Evolutionary conservation across 495 filamentous ascomycete genomes (phyloP), one percentile per base, ranked within the genome.

Genomic region (Tetracladium marchalianum): DNA sequence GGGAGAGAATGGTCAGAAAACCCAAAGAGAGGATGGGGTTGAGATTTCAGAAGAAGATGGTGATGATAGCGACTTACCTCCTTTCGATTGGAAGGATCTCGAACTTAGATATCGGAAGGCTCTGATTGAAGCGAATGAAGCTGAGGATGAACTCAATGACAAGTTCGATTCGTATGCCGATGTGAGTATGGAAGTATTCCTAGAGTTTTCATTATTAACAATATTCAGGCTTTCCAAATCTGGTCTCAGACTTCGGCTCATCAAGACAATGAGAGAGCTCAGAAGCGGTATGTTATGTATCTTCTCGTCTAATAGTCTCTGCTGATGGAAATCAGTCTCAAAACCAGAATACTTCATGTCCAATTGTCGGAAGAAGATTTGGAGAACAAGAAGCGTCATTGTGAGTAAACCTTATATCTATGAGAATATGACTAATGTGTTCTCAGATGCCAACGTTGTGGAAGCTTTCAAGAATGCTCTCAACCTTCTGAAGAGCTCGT

Each of bases 381-480:
- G 38, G 72, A 79, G 52, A 75, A 79, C 49, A 90, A 84, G 67
- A 81, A 81, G 57, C 67, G 77, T 39, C 86, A 90, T 54, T 80
- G 84, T 88, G 66, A 62, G 79, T 66, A 13, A 24, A 35, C 39
- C 32, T 17, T 11, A 3, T 9, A 5, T 42, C 27, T 8, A 31
- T 16, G 33, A 9, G 27, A 27, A 7, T 31, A 15, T 38, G 36
- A 18, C 37, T 41, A 35, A 43, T 42, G 5, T 15, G n/a, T 15
- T 47, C 7, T 43, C 50, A 87, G 84, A 88, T 56, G 68, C 70
- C 36, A 75, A 85, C 53, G 86, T 92, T 35, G 84, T 92, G 9
- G 74, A 78, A 53, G 86, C 86, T 24, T 92, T 92, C 56, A 76
- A 90, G 57, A 87, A 72, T 60, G 86, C 86, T 39, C 64, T 90